phyloP scores from a whole-genome alignment of 305 asterid genomes.

The Fraxinus angustifolia region DNA sequence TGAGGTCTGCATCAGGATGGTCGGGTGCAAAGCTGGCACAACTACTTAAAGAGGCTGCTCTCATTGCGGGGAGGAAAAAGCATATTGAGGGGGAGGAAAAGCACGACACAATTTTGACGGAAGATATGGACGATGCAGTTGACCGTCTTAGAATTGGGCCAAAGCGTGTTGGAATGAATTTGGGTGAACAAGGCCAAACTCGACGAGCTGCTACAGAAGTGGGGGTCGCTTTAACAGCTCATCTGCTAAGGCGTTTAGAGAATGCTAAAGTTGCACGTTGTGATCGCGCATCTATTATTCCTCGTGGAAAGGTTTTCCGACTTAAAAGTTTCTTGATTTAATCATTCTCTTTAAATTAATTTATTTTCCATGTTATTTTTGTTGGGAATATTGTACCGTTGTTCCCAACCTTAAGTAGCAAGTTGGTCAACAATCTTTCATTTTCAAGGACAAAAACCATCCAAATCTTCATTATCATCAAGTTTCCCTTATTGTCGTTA shows the following conservation, averaged over 20 bases:
- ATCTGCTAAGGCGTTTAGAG: conserved; percentile 70
- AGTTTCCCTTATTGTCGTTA: neutral
- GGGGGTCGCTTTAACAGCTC: conserved; percentile 84
- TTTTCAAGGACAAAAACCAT: neutral
- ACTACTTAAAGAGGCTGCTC: conserved; percentile 97
- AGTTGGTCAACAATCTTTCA: neutral
- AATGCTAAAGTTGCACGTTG: conserved; percentile 79
- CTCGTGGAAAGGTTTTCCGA: conserved; percentile 81
- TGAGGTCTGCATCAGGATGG: conserved; percentile 63
- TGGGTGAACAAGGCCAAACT: conserved; percentile 86
- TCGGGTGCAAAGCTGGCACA: conserved; percentile 93
- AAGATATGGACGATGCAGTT: conserved; percentile 90
- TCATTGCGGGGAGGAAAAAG: conserved; percentile 88
- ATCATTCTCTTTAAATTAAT: neutral
- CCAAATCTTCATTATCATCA: neutral
- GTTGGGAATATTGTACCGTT: neutral
- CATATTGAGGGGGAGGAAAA: conserved; percentile 37
- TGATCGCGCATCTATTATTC: conserved; percentile 84
- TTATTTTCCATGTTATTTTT: neutral
- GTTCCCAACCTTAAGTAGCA: neutral
- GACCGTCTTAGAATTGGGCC: conserved; percentile 95
- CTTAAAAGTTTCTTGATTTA: conserved; percentile 8
- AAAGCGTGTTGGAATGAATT: conserved; percentile 65
- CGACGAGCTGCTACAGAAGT: conserved; percentile 84
- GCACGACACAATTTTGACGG: conserved; percentile 39